Evolutionary conservation across 306 rosid species (phyloP).

Genomic region (Dicorynia guianensis): DNA sequence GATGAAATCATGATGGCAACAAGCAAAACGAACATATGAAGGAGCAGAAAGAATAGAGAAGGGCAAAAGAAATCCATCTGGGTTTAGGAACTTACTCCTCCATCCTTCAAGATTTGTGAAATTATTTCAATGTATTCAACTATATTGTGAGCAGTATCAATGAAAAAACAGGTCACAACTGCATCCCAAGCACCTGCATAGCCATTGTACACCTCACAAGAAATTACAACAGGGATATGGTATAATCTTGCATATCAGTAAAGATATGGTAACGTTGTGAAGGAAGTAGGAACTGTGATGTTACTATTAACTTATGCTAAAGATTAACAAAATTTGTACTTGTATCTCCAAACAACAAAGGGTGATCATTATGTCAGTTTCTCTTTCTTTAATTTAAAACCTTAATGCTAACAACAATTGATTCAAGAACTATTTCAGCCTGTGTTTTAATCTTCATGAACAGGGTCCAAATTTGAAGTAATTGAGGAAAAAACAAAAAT

Average conservation of each 20-base stretch:
- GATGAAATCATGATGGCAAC: slow-evolving; percentile 6
- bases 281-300: slow-evolving; percentile 1
- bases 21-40: neutral
- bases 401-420: neutral
- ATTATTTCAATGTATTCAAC: slow-evolving; percentile 91
- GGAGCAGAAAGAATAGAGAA: neutral
- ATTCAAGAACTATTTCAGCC: neutral
- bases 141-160: slow-evolving; percentile 93
- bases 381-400: slow-evolving; percentile 18
- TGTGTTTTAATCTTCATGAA: neutral
- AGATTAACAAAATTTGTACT: slow-evolving; percentile 2
- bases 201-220: slow-evolving; percentile 42
- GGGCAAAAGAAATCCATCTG: neutral
- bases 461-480: slow-evolving; percentile 4
- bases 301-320: slow-evolving; percentile 7
- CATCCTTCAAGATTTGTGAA: slow-evolving; percentile 83
- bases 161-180: slow-evolving; percentile 93
- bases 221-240: slow-evolving; percentile 26
- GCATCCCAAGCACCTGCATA: slow-evolving; percentile 94
- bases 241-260: slow-evolving; percentile 5
- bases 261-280: neutral
- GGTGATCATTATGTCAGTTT: neutral
- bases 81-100: slow-evolving; percentile 80
- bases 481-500: neutral
- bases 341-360: neutral